Evolutionary conservation across 768 basidiomycete species (phyloP).

Genomic region (Exsudoporus frostii): DNA sequence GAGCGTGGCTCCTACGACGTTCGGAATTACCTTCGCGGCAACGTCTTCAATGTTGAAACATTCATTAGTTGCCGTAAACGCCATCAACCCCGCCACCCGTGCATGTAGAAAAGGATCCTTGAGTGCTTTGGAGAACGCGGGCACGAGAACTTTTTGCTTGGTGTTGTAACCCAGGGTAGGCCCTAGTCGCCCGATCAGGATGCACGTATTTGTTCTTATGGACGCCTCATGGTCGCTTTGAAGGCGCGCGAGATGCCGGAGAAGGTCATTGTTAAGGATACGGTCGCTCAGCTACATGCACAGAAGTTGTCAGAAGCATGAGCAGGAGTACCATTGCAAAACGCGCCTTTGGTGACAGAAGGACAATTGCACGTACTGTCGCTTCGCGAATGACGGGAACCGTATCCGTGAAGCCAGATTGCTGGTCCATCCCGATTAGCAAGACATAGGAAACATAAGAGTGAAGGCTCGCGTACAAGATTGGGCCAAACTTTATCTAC

Average conservation of each 20-base stretch:
- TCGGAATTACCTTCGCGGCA: conserved; percentile 86
- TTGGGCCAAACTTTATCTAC: conserved; percentile 91
- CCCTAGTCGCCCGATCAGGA: conserved; percentile 88
- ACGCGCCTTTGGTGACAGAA: conserved; percentile 78
- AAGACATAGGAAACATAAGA: background rate
- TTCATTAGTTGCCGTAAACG: conserved; percentile 91
- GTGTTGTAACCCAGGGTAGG: conserved; percentile 84
- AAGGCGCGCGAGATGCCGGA: conserved; percentile 88
- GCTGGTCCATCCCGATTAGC: conserved; percentile 42
- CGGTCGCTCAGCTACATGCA: conserved; percentile 73
- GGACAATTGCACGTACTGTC: conserved; percentile 82
- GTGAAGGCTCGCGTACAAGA: conserved; percentile 48
- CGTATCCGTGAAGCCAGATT: conserved; percentile 94
- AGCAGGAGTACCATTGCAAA: background rate
- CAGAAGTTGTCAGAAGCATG: background rate
- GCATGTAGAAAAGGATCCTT: conserved; percentile 93
- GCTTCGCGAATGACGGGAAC: conserved; percentile 93
- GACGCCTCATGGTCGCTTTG: conserved; percentile 92
- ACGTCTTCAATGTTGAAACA: conserved; percentile 87
- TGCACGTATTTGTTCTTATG: conserved; percentile 96
- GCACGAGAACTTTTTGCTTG: conserved; percentile 93
- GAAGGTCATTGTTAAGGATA: conserved; percentile 92
- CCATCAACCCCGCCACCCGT: conserved; percentile 91
- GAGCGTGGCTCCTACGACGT: conserved; percentile 72
- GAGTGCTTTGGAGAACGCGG: conserved; percentile 85